Conservation (phyloP, 306 rosid genomes). For the Notholithocarpus densiflorus region DNA sequence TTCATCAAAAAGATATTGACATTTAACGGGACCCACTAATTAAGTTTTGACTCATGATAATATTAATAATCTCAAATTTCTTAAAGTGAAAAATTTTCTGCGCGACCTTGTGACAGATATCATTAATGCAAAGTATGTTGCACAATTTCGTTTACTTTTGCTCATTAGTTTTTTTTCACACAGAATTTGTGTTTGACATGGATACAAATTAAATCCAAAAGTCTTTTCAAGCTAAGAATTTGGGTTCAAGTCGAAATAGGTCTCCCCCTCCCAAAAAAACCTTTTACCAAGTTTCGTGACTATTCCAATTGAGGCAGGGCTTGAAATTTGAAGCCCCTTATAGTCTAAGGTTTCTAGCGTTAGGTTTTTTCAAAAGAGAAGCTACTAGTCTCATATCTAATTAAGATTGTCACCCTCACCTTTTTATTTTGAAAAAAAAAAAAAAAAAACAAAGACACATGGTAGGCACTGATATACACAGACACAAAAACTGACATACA, state of each 20-base stretch:
- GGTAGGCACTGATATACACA: background rate
- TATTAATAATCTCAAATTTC: background rate
- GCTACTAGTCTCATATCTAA: no score
- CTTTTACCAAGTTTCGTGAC: background rate
- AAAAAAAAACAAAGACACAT: background rate
- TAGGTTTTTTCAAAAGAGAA: no score
- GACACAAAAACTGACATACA: background rate
- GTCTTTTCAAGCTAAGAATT: no score
- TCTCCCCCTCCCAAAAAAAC: background rate
- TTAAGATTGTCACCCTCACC: no score
- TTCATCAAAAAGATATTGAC: conserved; percentile 11
- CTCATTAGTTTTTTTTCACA: no score
- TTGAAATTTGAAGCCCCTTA: no score
- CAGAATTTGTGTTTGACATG: no score
- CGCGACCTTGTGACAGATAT: conserved; percentile 4
- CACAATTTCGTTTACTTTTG: background rate
- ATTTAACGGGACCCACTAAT: conserved; percentile 17
- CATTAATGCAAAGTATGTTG: conserved; percentile 5
- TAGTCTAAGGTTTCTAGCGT: no score
- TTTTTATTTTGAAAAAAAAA: no score
- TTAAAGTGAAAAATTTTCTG: background rate
- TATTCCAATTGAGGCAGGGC: no score
- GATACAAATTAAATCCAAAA: no score
- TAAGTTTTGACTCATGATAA: conserved; percentile 22
- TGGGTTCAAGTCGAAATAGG: background rate